These are phyloP conservation scores for Garcia nutans DNA, from an alignment of 345 rosid species.

Conservation along the genomic window DNA sequence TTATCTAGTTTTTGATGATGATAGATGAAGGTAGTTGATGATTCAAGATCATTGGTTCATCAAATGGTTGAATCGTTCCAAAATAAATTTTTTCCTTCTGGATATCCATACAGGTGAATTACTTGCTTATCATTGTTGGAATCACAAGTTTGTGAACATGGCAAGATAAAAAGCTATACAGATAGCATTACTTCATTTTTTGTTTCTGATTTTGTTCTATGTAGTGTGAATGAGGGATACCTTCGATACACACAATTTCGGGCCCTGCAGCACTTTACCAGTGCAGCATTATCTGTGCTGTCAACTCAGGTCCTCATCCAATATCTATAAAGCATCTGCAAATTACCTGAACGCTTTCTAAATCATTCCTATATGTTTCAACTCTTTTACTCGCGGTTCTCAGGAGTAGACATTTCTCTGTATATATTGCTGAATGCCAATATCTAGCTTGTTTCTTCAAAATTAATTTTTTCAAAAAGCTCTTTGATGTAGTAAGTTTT, in stretches of 20 bases:
- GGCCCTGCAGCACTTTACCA: slow-evolving; percentile 80
- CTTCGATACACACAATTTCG: slow-evolving; percentile 86
- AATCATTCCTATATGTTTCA: not conserved
- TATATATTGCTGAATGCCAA: not conserved
- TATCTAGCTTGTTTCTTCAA: not conserved
- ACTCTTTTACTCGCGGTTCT: not conserved
- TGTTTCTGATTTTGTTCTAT: slow-evolving; percentile 13
- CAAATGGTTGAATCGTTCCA: slow-evolving; percentile 69
- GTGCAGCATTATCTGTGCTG: slow-evolving; percentile 82
- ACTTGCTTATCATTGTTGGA: slow-evolving; percentile 3
- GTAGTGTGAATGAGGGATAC: slow-evolving; percentile 92
- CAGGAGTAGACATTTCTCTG: not conserved
- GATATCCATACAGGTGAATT: slow-evolving; percentile 83
- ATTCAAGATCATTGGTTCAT: slow-evolving; percentile 57
- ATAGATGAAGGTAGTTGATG: slow-evolving; percentile 70
- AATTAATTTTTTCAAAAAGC: not conserved
- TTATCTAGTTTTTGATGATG: not conserved
- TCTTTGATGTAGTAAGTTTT: not conserved
- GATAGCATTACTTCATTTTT: not conserved
- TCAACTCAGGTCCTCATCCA: slow-evolving; percentile 83
- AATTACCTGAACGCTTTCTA: not conserved
- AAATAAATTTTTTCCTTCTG: slow-evolving; percentile 85
- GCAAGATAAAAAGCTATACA: not conserved
- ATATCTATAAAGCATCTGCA: slow-evolving; percentile 3
- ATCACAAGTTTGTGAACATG: not conserved